phyloP scores from a whole-genome alignment of 23 red algal species.

The Gracilaria caudata region DNA sequence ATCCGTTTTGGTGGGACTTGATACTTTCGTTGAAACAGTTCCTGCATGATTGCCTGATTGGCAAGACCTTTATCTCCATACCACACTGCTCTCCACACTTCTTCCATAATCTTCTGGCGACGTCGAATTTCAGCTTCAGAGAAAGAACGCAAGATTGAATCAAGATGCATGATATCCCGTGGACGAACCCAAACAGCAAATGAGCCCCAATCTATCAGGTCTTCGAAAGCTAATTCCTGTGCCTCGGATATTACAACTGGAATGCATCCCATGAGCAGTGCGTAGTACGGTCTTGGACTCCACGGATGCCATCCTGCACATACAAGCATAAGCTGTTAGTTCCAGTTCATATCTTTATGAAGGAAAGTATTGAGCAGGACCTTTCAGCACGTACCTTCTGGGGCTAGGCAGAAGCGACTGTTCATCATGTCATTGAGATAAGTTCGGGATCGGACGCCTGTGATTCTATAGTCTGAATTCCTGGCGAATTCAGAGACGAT shows the following conservation, averaged over 20 bases:
- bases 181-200: conserved; percentile 71
- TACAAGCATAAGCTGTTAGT: neutral
- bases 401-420: conserved; percentile 58
- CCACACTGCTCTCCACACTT: conserved; percentile 68
- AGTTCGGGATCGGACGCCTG: conserved; percentile 43
- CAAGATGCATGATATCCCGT: conserved; percentile 28
- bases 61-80: conserved; percentile 48
- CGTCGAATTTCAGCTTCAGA: conserved; percentile 48
- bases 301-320: conserved; percentile 70
- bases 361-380: neutral
- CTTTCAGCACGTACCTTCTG: conserved; percentile 62
- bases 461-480: conserved; percentile 55
- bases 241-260: conserved; percentile 74
- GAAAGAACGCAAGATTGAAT: conserved; percentile 48
- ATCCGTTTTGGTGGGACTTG: neutral
- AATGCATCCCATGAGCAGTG: conserved; percentile 65
- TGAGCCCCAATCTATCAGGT: conserved; percentile 64
- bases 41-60: conserved; percentile 36
- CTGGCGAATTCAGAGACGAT: conserved; percentile 31
- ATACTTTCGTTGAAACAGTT: conserved; percentile 53
- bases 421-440: conserved; percentile 70
- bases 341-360: neutral
- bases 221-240: conserved; percentile 66
- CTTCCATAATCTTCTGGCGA: conserved; percentile 24
- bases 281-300: conserved; percentile 74